Evolutionary conservation across 768 basidiomycete genomes (phyloP).

Genomic region (Fomitopsis pulvina): DNA sequence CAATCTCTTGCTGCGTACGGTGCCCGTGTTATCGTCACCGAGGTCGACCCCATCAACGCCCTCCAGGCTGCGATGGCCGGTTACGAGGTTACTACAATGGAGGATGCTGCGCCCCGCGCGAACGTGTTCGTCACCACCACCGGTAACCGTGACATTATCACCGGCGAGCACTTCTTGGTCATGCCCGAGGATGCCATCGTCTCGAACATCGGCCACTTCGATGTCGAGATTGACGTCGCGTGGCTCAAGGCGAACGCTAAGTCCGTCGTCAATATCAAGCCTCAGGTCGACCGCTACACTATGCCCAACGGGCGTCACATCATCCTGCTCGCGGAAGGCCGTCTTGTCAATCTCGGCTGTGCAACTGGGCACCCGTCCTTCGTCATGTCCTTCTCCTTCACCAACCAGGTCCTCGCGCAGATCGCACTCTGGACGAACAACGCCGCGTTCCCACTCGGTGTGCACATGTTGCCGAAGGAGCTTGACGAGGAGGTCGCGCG

Average conservation of each 20-base stretch:
- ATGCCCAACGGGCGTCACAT: slow-evolving; percentile 90
- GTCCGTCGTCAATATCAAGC: slow-evolving; percentile 86
- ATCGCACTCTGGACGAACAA: slow-evolving; percentile 96
- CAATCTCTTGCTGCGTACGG: slow-evolving; percentile 97
- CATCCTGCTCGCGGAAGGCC: slow-evolving; percentile 96
- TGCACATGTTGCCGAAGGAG: slow-evolving; percentile 97
- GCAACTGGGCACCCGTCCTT: slow-evolving; percentile 99
- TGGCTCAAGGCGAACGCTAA: slow-evolving; percentile 95
- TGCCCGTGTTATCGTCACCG: slow-evolving; percentile 91
- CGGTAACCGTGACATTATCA: slow-evolving; percentile 98
- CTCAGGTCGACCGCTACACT: slow-evolving; percentile 97
- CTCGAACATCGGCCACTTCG: slow-evolving; percentile 89
- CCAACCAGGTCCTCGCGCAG: slow-evolving; percentile 97
- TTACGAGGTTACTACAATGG: slow-evolving; percentile 98
- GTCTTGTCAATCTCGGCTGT: slow-evolving; percentile 98
- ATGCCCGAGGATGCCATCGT: slow-evolving; percentile 99
- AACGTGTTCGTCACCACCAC: slow-evolving; percentile 99
- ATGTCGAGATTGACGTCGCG: slow-evolving; percentile 92
- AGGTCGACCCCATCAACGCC: slow-evolving; percentile 99
- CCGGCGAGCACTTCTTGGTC: slow-evolving; percentile 78
- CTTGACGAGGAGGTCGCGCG: slow-evolving; percentile 99
- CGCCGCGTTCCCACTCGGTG: slow-evolving; percentile 90
- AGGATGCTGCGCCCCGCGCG: slow-evolving; percentile 82
- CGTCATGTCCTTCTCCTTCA: slow-evolving; percentile 99
- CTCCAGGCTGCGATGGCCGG: slow-evolving; percentile 99